Evolutionary conservation across 306 rosid species (phyloP).

Genomic region (Nissolia schottii): DNA sequence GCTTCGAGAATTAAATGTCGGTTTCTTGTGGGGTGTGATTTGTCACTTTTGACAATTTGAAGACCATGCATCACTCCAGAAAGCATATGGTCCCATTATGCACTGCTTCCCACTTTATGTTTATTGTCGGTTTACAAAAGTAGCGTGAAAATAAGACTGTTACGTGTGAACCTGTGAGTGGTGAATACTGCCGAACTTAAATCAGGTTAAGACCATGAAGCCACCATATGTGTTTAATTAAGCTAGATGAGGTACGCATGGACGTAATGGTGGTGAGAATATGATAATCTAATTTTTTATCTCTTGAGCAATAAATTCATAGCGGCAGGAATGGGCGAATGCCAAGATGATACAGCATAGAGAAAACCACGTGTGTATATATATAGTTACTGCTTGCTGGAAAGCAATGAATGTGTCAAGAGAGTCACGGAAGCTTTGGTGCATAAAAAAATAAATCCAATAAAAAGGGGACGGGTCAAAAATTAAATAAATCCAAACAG

Average conservation of each 20-base stretch:
- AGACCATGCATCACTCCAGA: neutral
- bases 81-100: constrained; percentile 22
- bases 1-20: neutral
- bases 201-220: neutral
- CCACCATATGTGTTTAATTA: neutral
- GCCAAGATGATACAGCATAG: neutral
- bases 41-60: constrained; percentile 9
- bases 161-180: neutral
- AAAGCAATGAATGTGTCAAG: neutral
- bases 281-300: neutral
- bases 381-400: neutral
- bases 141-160: constrained; percentile 13
- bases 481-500: neutral
- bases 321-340: neutral
- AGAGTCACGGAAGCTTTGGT: neutral
- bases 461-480: too few relatives aligned
- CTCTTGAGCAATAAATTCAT: neutral
- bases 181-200: neutral
- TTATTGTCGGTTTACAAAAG: neutral
- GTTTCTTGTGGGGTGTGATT: neutral
- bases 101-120: neutral
- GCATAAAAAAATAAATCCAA: too few relatives aligned
- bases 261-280: neutral
- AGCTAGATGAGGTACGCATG: neutral
- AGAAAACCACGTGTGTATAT: neutral